Conservation (phyloP, 2,329 filamentous ascomycete species). For the Calonectria hawksworthii region DNA sequence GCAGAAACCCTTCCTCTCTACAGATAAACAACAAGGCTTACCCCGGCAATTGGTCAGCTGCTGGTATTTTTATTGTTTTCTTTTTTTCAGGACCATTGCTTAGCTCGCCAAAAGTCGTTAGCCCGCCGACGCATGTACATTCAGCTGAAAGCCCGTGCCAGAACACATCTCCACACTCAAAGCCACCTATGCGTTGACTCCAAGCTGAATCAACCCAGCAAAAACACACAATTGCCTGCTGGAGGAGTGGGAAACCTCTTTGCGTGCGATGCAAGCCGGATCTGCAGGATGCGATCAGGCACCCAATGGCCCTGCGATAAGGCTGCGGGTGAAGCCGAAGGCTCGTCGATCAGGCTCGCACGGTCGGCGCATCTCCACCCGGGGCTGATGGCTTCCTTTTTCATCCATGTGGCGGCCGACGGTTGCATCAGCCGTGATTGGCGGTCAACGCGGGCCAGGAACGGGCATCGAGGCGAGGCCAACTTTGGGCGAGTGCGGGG, state of each 20-base stretch:
- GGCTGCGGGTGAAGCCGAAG: not conserved
- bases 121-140: not conserved
- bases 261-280: fast-evolving
- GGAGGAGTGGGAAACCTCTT: not conserved
- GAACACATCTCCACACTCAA: not conserved
- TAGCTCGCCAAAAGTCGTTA: not conserved
- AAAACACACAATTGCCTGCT: not conserved
- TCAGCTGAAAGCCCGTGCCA: not conserved
- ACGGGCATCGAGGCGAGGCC: not conserved
- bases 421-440: not conserved
- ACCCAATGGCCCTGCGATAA: not conserved
- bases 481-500: not conserved
- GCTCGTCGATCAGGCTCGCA: not conserved
- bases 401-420: constrained; percentile 1
- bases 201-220: not conserved
- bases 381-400: not conserved
- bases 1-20: not conserved
- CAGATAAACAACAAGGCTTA: not conserved
- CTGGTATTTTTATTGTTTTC: not conserved
- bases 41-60: not conserved
- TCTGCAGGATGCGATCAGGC: not conserved
- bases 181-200: not conserved
- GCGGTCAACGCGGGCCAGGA: not conserved
- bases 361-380: not conserved
- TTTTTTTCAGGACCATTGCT: not conserved